A percentile compares a stretch with the other conserved stretches of the same genome.
phyloP scores from a whole-genome alignment of 1,139 yeast species.

The Sugiyamaella sp. region DNA sequence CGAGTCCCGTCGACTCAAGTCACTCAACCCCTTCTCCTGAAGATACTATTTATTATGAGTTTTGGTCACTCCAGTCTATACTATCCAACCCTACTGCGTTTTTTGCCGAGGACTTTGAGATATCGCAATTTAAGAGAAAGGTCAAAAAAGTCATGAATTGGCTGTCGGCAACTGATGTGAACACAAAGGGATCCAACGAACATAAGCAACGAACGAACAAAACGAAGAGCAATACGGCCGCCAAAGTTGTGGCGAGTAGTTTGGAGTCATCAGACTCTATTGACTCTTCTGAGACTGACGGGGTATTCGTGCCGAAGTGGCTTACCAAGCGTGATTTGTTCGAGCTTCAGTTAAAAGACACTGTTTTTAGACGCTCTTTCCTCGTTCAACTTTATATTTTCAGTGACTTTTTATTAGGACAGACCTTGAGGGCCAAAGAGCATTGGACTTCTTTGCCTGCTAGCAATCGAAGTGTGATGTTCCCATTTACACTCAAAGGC shows the following conservation, averaged over 20 bases:
- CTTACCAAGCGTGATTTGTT: conserved; percentile 42
- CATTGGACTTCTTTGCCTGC: conserved; percentile 27
- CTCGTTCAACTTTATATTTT: conserved; percentile 40
- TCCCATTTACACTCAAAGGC: conserved; percentile 29
- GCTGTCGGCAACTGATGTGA: conserved; percentile 17
- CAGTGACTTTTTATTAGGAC: conserved; percentile 37
- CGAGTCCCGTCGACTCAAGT: not conserved
- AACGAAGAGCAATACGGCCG: not conserved
- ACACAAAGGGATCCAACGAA: not conserved
- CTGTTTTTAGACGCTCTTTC: conserved; percentile 41
- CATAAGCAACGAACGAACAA: not conserved
- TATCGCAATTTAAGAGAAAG: conserved; percentile 30
- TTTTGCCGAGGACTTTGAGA: conserved; percentile 24
- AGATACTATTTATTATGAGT: conserved; percentile 28
- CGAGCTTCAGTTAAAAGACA: conserved; percentile 43
- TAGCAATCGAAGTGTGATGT: conserved; percentile 38
- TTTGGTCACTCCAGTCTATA: conserved; percentile 39
- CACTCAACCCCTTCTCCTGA: conserved; percentile 7
- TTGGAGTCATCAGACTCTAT: not conserved
- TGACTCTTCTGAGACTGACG: conserved; percentile 10
- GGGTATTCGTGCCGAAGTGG: conserved; percentile 43
- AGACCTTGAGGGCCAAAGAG: conserved; percentile 30
- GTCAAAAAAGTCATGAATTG: conserved; percentile 25
- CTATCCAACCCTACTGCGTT: conserved; percentile 37
- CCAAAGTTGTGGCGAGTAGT: not conserved